Evolutionary conservation across 2,329 filamentous ascomycete species (phyloP), one percentile per base, ranked within the genome.

Genomic region (Sporothrix mexicana): DNA sequence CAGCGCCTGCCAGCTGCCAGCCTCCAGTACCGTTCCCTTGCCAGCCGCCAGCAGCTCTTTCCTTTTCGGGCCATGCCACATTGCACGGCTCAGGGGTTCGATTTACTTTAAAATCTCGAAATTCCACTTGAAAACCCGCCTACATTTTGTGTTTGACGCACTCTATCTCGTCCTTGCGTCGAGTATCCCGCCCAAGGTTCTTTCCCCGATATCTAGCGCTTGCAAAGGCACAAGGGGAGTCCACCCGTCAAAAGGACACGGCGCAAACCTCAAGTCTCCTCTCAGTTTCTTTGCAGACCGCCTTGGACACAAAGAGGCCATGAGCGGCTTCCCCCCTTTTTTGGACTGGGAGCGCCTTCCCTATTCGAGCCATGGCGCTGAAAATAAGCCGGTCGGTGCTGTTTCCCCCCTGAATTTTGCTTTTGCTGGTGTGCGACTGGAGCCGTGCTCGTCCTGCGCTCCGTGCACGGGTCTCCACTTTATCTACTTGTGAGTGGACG

Each of bases 381-480:
- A 72, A 30, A 64, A 57, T 69, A 69, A 73, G 68, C 72, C 69
- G 69, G 57, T 43, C 25, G 73, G 68, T 72, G 69, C 45, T 69
- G 62, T 41, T 47, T 71, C 69, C 61, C 51, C 75, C 75, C 74
- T 74, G 75, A 74, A 75, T 75, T 73, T 74, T 47, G 55, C 47
- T 30, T 51, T 74, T 53, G 47, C 62, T 75, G 66, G 61, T 43
- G 66, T 43, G 55, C 67, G n/a, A 70, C 53, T 55, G 36, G 53
- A 20, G 69, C 70, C 25, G 10, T 61, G 73, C 20, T 30, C 72
- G 51, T 41, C 12, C 12, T 20, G 71, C 47, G 72, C 72, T 59
- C 74, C 74, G 74, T 76, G 74, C 75, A 71, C 72, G 72, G 13
- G 30, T 36, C 20, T 15, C 73, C 70, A 73, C 71, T 43, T 36